These are phyloP conservation scores for Acrocalymma vagum DNA, from an alignment of 2,329 filamentous ascomycete species.

Conservation along the genomic window DNA sequence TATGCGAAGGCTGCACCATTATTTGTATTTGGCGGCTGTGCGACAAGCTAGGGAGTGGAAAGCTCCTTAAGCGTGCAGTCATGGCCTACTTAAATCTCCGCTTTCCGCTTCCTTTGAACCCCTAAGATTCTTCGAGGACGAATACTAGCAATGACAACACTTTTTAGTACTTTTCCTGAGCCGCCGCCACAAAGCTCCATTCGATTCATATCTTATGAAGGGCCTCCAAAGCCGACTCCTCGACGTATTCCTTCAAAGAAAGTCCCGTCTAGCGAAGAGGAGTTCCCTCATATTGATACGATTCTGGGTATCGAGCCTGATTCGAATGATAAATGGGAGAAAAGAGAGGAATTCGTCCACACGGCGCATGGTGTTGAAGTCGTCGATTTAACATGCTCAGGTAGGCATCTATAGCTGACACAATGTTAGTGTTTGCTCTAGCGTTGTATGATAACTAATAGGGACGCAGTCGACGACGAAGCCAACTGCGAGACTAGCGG, in stretches of 20 bases:
- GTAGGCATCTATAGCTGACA: conserved; percentile 16
- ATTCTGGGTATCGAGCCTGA: conserved; percentile 5
- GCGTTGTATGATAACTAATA: conserved; percentile 17
- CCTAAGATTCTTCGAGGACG: conserved; percentile 8
- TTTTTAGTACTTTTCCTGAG: conserved; percentile 10
- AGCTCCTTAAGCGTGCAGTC: conserved; percentile 10
- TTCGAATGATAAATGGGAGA: conserved; percentile 9
- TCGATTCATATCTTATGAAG: conserved; percentile 15
- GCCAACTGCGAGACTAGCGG: conserved; percentile 12
- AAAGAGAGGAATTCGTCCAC: conserved; percentile 10
- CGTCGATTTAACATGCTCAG: conserved; percentile 15
- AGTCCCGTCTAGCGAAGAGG: conserved; percentile 5
- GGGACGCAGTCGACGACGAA: conserved; percentile 11
- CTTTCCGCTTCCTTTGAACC: conserved; percentile 10
- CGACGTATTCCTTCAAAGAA: conserved; percentile 12
- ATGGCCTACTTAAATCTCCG: conserved; percentile 21
- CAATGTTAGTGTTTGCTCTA: conserved; percentile 7
- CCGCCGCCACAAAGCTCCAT: conserved; percentile 4
- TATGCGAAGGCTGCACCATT: conserved; percentile 10
- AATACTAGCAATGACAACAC: conserved; percentile 14
- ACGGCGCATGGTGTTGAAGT: conserved; percentile 11
- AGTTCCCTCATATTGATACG: conserved; percentile 1
- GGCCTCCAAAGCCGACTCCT: conserved; percentile 14
- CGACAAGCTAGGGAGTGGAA: conserved; percentile 8
- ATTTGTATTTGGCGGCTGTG: conserved; percentile 13